Conservation (phyloP, 306 rosid species). For the Quercus glauca region DNA sequence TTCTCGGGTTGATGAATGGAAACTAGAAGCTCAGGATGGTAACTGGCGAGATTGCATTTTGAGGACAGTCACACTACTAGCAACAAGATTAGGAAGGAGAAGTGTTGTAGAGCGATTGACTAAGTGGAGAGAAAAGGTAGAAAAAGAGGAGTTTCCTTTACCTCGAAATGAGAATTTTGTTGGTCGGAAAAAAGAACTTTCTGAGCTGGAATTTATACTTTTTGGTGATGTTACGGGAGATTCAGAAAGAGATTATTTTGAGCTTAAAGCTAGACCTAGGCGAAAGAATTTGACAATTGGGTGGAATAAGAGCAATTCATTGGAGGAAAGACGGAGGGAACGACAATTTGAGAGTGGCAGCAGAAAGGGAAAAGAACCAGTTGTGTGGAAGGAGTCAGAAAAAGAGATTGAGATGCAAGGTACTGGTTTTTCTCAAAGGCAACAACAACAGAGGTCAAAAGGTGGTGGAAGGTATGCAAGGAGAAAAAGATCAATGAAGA, state of each 20-base stretch:
- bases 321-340: conserved; percentile 60
- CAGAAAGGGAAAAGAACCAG: conserved; percentile 74
- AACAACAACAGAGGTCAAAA: conserved; percentile 47
- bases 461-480: conserved; percentile 46
- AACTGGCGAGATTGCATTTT: conserved; percentile 89
- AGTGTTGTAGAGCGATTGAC: conserved; percentile 68
- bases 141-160: conserved; percentile 80
- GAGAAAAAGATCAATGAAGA: conserved; percentile 57
- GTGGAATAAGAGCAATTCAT: conserved; percentile 52
- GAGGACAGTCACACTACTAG: conserved; percentile 57
- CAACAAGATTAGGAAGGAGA: conserved; percentile 72
- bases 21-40: conserved; percentile 82
- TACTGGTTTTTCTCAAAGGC: conserved; percentile 48
- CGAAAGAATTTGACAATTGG: conserved; percentile 63
- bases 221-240: conserved; percentile 75
- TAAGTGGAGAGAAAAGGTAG: conserved; percentile 76
- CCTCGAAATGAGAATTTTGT: conserved; percentile 62
- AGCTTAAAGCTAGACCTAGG: conserved; percentile 73
- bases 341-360: conserved; percentile 27
- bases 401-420: conserved; percentile 83
- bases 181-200: conserved; percentile 81
- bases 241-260: conserved; percentile 72
- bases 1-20: conserved; percentile 78
- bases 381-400: conserved; percentile 85
- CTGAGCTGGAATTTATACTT: conserved; percentile 77